A percentile compares a stretch with the other conserved stretches of the same genome.
phyloP scores from a whole-genome alignment of 169 alveolate genomes.

The Plasmodium vivax region DNA sequence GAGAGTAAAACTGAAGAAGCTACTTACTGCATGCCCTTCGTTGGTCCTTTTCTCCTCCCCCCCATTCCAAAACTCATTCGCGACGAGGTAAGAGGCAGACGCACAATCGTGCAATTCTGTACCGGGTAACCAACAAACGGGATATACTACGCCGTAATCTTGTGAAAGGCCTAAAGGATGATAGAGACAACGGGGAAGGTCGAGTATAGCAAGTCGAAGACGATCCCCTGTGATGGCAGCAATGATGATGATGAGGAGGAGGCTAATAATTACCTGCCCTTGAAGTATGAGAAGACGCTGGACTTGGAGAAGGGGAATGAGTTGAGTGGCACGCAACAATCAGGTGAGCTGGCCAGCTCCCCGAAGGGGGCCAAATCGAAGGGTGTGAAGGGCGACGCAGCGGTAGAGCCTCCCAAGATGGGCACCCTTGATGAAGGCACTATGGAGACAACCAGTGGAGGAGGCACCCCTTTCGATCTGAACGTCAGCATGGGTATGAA shows the following conservation, averaged over 20 bases:
- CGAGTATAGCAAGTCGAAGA: conserved; percentile 41
- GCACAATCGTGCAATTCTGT: not conserved
- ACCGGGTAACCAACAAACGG: not conserved
- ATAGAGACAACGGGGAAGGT: conserved; percentile 14
- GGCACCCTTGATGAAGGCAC: not conserved
- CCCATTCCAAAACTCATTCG: not conserved
- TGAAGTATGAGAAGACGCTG: conserved; percentile 14
- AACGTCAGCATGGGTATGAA: not conserved
- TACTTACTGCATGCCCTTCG: not conserved
- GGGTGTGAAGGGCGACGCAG: not conserved
- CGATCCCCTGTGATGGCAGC: conserved; percentile 17
- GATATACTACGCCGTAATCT: not conserved
- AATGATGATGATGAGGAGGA: conserved; percentile 1
- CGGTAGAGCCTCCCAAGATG: not conserved
- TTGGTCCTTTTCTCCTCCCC: not conserved
- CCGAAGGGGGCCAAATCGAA: not conserved
- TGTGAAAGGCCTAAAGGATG: conserved; percentile 10
- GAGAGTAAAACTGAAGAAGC: not conserved
- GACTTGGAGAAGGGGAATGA: not conserved
- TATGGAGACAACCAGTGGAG: not conserved
- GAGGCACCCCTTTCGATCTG: not conserved
- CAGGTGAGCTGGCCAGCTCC: not conserved
- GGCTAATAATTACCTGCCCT: not conserved
- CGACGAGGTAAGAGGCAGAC: not conserved
- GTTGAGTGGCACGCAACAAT: not conserved